Base-by-base conservation (phyloP, 202 grass and related monocot genomes). In the Musa balbisiana region DNA sequence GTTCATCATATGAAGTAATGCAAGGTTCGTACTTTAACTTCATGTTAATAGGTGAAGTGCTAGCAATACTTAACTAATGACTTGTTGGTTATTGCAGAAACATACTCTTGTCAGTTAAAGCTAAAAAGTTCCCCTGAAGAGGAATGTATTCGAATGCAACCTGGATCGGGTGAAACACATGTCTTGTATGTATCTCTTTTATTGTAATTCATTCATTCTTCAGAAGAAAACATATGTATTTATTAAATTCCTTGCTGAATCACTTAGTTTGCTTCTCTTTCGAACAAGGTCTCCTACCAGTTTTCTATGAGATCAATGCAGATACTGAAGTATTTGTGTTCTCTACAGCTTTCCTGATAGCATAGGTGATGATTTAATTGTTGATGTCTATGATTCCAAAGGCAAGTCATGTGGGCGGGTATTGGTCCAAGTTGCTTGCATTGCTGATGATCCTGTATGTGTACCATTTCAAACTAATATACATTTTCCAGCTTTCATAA, bases 81-180 rank as follows among this genome's bases (percentile, higher is more conserved):
- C 65, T 49, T 78, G 64, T 70, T 76, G 62, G 49, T 87, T 67
- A 10, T 70, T 66, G 77, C 89, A 99, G 95, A 99, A 85, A 92
- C 85, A 75, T 99, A 95, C 24, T 78, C 91, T 13, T 99, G 95
- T 83, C 84, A 95, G 55, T 22, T 99, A 68, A 95, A 83, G 80
- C 87, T 99, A 51, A 99, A 99, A 90, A 99, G 95, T 81, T 85
- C 73, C 52, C 78, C 87, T 80, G 95, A 99, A 53, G 89, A 90
- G 80, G 87, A 88, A 10, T 63, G 78, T 53, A 82, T 94, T 80
- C 87, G 83, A 9, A 90, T 99, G 95, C 95, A 99, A 69, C 87
- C 95, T 77, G 95, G 95, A 88, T 99, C 91, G 80, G 85, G 91
- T 79, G 95, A 95, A 92, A 90, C 95, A 55, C 95, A 92, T 51